phyloP scores from a whole-genome alignment of 768 basidiomycete species.

The Piloderma croceum region DNA sequence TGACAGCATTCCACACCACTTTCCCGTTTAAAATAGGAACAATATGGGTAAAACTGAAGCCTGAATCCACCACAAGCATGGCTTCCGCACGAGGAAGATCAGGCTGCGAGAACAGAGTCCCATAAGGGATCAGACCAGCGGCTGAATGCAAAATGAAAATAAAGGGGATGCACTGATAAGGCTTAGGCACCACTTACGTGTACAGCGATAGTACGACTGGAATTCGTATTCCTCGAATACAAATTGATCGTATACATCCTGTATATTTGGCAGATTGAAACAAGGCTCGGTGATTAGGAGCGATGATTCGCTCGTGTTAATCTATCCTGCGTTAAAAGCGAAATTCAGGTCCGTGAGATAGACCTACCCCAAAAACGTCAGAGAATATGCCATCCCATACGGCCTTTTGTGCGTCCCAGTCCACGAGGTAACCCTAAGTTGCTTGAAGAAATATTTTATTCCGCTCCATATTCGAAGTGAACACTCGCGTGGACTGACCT shows the following conservation, averaged over 20 bases:
- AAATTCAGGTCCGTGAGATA: slow-evolving; percentile 2
- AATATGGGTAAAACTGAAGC: slow-evolving; percentile 92
- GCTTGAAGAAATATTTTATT: slow-evolving; percentile 18
- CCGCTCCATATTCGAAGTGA: slow-evolving; percentile 4
- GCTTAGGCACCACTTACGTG: slow-evolving; percentile 50
- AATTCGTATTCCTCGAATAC: slow-evolving; percentile 97
- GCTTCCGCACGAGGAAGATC: slow-evolving; percentile 64
- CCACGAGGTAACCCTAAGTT: slow-evolving; percentile 79
- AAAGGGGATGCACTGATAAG: slow-evolving; percentile 4
- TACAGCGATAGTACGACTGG: slow-evolving; percentile 69
- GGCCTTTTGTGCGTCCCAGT: slow-evolving; percentile 94
- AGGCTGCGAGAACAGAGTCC: slow-evolving; percentile 55
- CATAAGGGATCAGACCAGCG: slow-evolving; percentile 73
- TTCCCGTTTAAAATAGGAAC: slow-evolving; percentile 74
- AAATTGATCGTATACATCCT: slow-evolving; percentile 91
- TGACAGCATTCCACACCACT: slow-evolving; percentile 76
- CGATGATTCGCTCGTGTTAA: slow-evolving; percentile 66
- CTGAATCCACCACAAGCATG: slow-evolving; percentile 77
- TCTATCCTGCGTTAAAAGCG: slow-evolving; percentile 35
- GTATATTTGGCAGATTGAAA: slow-evolving; percentile 88
- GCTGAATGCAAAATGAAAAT: slow-evolving; percentile 44
- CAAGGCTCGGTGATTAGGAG: slow-evolving; percentile 91
- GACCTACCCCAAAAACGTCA: slow-evolving; percentile 57
- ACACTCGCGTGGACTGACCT: slow-evolving; percentile 42
- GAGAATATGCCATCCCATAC: slow-evolving; percentile 92